Conservation (phyloP, 2,329 filamentous ascomycete genomes). For the Aspergillus ochraceus region DNA sequence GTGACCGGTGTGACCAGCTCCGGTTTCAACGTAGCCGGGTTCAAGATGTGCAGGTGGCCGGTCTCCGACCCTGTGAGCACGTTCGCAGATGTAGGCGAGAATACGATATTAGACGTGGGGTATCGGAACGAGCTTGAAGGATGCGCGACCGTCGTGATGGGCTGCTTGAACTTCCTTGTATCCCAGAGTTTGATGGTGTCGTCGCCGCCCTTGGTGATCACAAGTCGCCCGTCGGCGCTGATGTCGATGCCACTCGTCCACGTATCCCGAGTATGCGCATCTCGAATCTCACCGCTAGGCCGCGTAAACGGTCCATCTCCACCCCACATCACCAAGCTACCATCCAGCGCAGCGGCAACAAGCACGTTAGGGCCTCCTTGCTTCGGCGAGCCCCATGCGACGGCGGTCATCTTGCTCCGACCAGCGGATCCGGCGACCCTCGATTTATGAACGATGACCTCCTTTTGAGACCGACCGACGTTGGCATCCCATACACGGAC, state of each 20-base stretch:
- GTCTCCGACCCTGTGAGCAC: slow-evolving; percentile 86
- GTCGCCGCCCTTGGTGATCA: slow-evolving; percentile 89
- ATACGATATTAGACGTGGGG: slow-evolving; percentile 81
- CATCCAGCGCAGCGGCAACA: slow-evolving; percentile 81
- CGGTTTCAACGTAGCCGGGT: slow-evolving; percentile 82
- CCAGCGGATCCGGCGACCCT: slow-evolving; percentile 84
- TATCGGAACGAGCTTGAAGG: slow-evolving; percentile 80
- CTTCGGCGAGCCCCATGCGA: slow-evolving; percentile 76
- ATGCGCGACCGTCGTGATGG: slow-evolving; percentile 77
- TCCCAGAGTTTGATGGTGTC: slow-evolving; percentile 96
- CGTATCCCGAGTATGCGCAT: slow-evolving; percentile 77
- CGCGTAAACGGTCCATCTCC: slow-evolving; percentile 83
- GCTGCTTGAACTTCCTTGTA: slow-evolving; percentile 88
- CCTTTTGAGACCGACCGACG: slow-evolving; percentile 82
- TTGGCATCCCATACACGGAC: slow-evolving; percentile 97
- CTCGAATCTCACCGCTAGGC: slow-evolving; percentile 77
- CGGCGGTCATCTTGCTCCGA: slow-evolving; percentile 88
- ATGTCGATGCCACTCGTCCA: slow-evolving; percentile 94
- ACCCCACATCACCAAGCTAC: slow-evolving; percentile 86
- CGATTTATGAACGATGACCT: slow-evolving; percentile 95
- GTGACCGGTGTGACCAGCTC: slow-evolving; percentile 90
- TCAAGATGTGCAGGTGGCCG: slow-evolving; percentile 88
- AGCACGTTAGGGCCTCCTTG: slow-evolving; percentile 79
- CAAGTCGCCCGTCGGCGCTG: slow-evolving; percentile 83
- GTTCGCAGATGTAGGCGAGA: slow-evolving; percentile 78